phyloP scores from a whole-genome alignment of 2,329 filamentous ascomycete species.

The Botrytis paeoniae region DNA sequence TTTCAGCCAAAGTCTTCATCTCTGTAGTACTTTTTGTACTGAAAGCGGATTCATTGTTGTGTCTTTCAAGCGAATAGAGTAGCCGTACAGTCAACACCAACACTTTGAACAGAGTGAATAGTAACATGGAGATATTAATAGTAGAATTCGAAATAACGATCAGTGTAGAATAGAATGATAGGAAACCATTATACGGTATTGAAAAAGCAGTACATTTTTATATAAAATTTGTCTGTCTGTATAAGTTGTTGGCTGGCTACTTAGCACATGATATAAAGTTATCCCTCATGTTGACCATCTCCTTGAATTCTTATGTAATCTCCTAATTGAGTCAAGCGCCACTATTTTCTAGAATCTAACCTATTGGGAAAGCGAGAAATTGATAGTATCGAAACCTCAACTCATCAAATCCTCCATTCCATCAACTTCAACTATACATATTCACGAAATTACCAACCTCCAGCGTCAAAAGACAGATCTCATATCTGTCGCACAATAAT shows the following conservation, averaged over 20 bases:
- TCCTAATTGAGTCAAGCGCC: not conserved
- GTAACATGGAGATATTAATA: not conserved
- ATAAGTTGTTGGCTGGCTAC: too few relatives aligned
- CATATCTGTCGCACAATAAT: slow-evolving; percentile 15
- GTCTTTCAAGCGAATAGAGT: not conserved
- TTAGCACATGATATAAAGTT: not conserved
- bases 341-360: slow-evolving; percentile 4
- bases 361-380: slow-evolving; percentile 18
- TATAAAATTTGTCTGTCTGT: not conserved
- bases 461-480: slow-evolving; percentile 8
- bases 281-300: not conserved
- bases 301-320: slow-evolving; percentile 9
- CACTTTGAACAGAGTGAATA: not conserved
- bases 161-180: not conserved
- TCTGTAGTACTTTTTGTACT: not conserved
- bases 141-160: not conserved
- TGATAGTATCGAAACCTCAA: slow-evolving; percentile 15
- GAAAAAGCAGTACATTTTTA: not conserved
- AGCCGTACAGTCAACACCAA: not conserved
- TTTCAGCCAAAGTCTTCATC: not conserved
- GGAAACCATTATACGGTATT: not conserved
- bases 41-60: not conserved
- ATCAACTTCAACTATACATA: slow-evolving; percentile 11
- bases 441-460: slow-evolving; percentile 15
- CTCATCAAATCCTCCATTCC: slow-evolving; percentile 14